Evolutionary conservation across 1,139 yeast genomes (phyloP).

Genomic region (Diutina neorugosa): DNA sequence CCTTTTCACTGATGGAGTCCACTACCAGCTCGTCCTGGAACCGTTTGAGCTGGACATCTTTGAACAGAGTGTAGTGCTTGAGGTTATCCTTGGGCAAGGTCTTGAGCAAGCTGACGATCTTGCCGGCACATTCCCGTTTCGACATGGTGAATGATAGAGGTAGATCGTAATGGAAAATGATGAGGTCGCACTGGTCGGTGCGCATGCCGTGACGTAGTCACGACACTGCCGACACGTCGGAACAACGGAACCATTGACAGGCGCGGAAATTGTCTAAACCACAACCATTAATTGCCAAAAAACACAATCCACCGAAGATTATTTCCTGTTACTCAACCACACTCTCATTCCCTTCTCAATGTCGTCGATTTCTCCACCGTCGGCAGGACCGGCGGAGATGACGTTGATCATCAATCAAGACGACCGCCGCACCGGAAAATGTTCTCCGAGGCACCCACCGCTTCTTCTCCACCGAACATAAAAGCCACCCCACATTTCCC

Average conservation of each 20-base stretch:
- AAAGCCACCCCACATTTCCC: background rate
- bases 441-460: background rate
- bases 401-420: too few relatives aligned
- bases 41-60: slow-evolving; percentile 46
- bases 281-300: too few relatives aligned
- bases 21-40: slow-evolving; percentile 22
- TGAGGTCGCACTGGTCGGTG: background rate
- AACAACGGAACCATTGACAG: background rate
- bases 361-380: background rate
- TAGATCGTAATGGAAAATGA: background rate
- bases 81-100: slow-evolving; percentile 55
- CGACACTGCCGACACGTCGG: background rate
- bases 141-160: background rate
- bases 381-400: background rate
- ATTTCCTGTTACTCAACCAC: too few relatives aligned
- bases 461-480: background rate
- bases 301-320: too few relatives aligned
- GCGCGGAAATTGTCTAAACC: too few relatives aligned
- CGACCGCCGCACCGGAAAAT: background rate
- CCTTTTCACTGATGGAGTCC: slow-evolving; percentile 26
- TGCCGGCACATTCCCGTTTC: slow-evolving; percentile 17
- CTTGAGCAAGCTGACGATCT: slow-evolving; percentile 27
- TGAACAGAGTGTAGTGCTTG: slow-evolving; percentile 56
- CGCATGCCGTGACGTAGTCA: background rate
- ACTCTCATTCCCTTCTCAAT: too few relatives aligned